phyloP scores from a whole-genome alignment of 331 rosid genomes.

The Quercus tomentella region DNA sequence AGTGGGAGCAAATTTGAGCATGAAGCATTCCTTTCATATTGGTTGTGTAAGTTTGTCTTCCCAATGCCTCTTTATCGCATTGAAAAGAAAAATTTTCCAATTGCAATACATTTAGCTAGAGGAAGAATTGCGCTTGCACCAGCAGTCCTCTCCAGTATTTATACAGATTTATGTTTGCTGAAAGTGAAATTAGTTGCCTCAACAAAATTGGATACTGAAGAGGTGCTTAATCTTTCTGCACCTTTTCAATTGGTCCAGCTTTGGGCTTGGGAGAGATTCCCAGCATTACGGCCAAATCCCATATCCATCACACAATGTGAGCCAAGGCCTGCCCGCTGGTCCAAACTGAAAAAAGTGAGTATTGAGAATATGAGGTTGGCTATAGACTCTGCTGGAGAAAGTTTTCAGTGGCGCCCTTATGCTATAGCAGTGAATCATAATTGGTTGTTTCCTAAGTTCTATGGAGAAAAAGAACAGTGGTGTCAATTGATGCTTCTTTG shows the following conservation, averaged over 20 bases:
- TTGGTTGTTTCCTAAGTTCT: conserved; percentile 2
- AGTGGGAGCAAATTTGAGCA: conserved; percentile 24
- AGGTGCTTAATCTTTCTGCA: neutral
- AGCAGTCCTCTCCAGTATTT: conserved; percentile 27
- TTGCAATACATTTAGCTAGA: conserved; percentile 25
- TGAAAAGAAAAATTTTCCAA: neutral
- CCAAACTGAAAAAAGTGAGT: neutral
- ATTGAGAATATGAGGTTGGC: neutral
- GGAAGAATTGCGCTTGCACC: conserved; percentile 32
- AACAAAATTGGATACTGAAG: neutral
- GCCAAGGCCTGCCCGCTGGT: conserved; percentile 32
- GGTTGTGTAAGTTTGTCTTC: conserved; percentile 36
- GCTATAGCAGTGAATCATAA: neutral
- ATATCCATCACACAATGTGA: neutral
- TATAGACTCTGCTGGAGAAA: neutral
- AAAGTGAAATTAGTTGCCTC: conserved; percentile 1
- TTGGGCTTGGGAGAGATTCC: conserved; percentile 36
- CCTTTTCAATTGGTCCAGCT: conserved; percentile 30
- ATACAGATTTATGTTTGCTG: conserved; percentile 16
- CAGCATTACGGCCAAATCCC: conserved; percentile 4
- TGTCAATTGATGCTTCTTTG: neutral
- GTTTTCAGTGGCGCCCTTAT: conserved; percentile 29
- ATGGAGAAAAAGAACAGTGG: neutral
- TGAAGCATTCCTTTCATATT: conserved; percentile 25
- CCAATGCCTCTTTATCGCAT: neutral